Evolutionary conservation across 2,329 filamentous ascomycete genomes (phyloP).

Genomic region (Fonsecaea pedrosoi): DNA sequence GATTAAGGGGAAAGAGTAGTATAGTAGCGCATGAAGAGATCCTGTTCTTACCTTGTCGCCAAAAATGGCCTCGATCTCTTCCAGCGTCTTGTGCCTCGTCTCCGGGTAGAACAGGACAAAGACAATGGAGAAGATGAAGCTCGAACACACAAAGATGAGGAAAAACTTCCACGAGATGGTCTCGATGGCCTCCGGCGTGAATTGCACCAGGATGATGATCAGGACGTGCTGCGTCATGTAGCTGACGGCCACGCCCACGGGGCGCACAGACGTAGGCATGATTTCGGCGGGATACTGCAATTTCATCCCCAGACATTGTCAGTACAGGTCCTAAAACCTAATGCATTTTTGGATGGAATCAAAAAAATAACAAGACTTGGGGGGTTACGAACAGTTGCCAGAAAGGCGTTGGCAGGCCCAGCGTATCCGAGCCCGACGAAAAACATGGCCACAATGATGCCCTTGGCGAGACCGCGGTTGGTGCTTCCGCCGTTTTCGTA

Average conservation of each 20-base stretch:
- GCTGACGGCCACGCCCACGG: slow-evolving; percentile 18
- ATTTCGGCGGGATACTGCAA: slow-evolving; percentile 24
- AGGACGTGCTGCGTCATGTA: slow-evolving; percentile 47
- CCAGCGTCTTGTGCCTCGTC: slow-evolving; percentile 41
- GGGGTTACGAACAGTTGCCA: slow-evolving; percentile 18
- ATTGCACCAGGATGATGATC: slow-evolving; percentile 61
- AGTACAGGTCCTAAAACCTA: background rate
- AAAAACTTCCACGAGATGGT: slow-evolving; percentile 65
- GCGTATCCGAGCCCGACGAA: slow-evolving; percentile 16
- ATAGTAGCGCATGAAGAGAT: background rate
- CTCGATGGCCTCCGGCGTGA: slow-evolving; percentile 62
- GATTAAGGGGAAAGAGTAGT: background rate
- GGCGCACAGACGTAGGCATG: slow-evolving; percentile 19
- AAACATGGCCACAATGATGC: slow-evolving; percentile 22
- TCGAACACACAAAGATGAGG: slow-evolving; percentile 63
- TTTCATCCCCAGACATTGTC: background rate
- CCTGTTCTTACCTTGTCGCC: slow-evolving; percentile 35
- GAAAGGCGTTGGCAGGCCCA: slow-evolving; percentile 22
- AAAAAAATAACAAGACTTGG: background rate
- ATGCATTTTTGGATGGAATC: background rate
- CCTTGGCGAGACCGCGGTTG: slow-evolving; percentile 12
- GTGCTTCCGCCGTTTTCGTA: slow-evolving; percentile 20
- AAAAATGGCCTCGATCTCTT: slow-evolving; percentile 41
- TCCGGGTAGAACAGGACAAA: slow-evolving; percentile 62
- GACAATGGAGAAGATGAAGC: slow-evolving; percentile 57